Base-by-base conservation (phyloP, 2,329 filamentous ascomycete species). In the Orbilia blumenaviensis region DNA sequence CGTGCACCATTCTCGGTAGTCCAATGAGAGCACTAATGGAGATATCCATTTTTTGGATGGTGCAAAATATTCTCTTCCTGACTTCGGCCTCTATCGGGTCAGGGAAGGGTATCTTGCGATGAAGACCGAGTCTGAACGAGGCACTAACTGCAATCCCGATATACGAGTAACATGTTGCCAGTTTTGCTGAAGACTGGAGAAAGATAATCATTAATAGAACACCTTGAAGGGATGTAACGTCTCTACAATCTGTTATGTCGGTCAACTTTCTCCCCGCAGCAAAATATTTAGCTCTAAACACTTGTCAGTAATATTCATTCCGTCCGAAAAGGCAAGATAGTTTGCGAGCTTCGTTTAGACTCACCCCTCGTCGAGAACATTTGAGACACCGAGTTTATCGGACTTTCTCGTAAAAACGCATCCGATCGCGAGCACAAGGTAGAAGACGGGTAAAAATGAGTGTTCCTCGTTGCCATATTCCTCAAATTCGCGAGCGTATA, bases 171-270 rank as follows among this genome's bases (percentile, higher is more conserved):
- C 92, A 94, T 8, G 89, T 91, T 81, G 89, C 92, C 29, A 94
- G 84, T 81, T 92, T 92, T 8, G 91, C 91, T 1, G 92, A 92
- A 1, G 90, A 89, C 80, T 95, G 92, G 0, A 94, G 85, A 81
- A 94, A 95, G 1, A 94, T 84, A 56, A 93, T 91, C 87, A 93
- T 91, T 81, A 92, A 93, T 18, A 93, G 84, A 5, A 95, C 86
- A 1, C 90, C 89, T 81, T 95, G 92, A 7, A 94, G 84, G 0
- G 91, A 91, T 18, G 86, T 87, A 46, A 94, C 84, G 81, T 94
- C 91, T 52, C 91, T 61, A 34, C 73, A 77, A 77, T 87, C 85
- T 0, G 86, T 87, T 41, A 87, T 84, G 78, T 87, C 86, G 54
- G 94, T 84, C 69, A 93, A 85, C 46, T 88, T 84, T 66, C 91